These are phyloP conservation scores for Plasmodium gonderi DNA, from an alignment of 169 alveolate genomes.

Conservation along the genomic window DNA sequence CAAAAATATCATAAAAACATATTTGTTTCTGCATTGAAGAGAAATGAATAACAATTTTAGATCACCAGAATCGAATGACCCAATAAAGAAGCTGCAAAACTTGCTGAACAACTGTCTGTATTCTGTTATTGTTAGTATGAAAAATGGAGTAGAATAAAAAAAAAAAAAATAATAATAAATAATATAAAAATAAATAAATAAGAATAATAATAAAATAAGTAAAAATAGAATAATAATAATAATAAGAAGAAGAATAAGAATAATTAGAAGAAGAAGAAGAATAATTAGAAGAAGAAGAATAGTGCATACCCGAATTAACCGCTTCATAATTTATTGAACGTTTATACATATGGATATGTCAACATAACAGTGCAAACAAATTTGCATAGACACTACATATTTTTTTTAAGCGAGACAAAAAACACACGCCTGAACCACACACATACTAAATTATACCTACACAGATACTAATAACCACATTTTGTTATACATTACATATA, in stretches of 20 bases:
- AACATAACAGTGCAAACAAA: background rate
- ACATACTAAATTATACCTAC: background rate
- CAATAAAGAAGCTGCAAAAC: conserved; percentile 61
- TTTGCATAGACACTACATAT: background rate
- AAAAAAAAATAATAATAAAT: background rate
- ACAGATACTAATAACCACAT: background rate
- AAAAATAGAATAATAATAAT: too few relatives aligned
- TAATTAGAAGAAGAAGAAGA: too few relatives aligned
- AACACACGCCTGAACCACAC: background rate
- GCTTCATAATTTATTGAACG: background rate
- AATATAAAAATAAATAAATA: background rate
- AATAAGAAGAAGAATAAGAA: too few relatives aligned
- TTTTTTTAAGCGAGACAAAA: too few relatives aligned
- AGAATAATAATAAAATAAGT: too few relatives aligned
- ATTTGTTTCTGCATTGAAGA: background rate
- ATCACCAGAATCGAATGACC: conserved; percentile 55
- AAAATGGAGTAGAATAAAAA: background rate
- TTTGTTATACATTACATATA: background rate
- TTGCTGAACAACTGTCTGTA: conserved; percentile 49
- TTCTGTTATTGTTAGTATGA: conserved; percentile 33
- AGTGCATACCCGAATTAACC: too few relatives aligned
- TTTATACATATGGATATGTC: background rate
- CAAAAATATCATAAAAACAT: background rate
- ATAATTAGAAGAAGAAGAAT: too few relatives aligned
- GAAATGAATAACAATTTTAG: conserved; percentile 63